Percentiles rank a stretch among this genome's conserved stretches.
These are phyloP conservation scores for Tubosaeta brunneosetosa DNA, from an alignment of 768 basidiomycete genomes.

Conservation along the genomic window DNA sequence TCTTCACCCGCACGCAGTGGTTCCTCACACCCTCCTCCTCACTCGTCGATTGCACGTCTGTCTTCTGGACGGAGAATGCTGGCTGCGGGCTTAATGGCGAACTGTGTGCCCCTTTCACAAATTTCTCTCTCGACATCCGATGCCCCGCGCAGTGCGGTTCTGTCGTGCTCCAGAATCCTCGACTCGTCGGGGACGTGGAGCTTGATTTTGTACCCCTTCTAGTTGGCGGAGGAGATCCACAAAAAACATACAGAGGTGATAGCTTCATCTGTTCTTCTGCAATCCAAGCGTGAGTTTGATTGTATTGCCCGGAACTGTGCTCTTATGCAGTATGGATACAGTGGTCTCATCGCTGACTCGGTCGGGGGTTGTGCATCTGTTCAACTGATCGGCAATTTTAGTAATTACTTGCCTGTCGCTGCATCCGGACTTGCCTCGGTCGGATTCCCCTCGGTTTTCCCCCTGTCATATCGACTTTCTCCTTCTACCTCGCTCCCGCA, in stretches of 20 bases:
- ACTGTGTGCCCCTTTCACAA: slow-evolving; percentile 59
- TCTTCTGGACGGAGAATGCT: slow-evolving; percentile 66
- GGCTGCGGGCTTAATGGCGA: slow-evolving; percentile 71
- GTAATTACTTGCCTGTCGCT: slow-evolving; percentile 55
- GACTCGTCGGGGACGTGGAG: slow-evolving; percentile 64
- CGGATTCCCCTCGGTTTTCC: slow-evolving; percentile 73
- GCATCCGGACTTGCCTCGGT: slow-evolving; percentile 64
- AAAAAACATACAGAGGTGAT: slow-evolving; percentile 75
- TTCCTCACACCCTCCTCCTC: slow-evolving; percentile 63
- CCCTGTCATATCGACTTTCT: slow-evolving; percentile 60
- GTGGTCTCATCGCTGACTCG: slow-evolving; percentile 58
- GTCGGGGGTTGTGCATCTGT: slow-evolving; percentile 76
- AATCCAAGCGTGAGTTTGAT: slow-evolving; percentile 61
- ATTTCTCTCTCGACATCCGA: slow-evolving; percentile 64
- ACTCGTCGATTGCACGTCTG: slow-evolving; percentile 62
- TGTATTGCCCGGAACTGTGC: not conserved
- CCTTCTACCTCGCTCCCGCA: slow-evolving; percentile 46
- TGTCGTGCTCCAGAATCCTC: slow-evolving; percentile 65
- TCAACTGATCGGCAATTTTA: slow-evolving; percentile 67
- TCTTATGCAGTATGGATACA: slow-evolving; percentile 25
- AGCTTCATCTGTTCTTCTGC: slow-evolving; percentile 83
- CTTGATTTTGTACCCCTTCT: slow-evolving; percentile 68
- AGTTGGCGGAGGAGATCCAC: slow-evolving; percentile 77
- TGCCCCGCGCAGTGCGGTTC: slow-evolving; percentile 70
- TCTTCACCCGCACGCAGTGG: slow-evolving; percentile 68